phyloP scores from a whole-genome alignment of 306 rosid species.

The Prunus armeniaca region DNA sequence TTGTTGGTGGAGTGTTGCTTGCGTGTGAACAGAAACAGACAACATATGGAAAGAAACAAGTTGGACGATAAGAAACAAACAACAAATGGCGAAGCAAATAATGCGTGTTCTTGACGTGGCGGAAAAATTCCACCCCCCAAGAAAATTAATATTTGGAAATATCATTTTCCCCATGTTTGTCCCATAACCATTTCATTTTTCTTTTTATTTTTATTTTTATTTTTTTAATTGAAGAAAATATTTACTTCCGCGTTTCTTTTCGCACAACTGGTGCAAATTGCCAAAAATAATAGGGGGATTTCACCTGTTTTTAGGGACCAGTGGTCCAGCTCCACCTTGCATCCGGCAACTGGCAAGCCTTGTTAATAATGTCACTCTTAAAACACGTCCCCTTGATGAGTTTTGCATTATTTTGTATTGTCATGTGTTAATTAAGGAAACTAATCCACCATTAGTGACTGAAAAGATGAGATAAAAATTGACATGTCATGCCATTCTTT shows the following conservation, averaged over 20 bases:
- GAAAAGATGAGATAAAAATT: no score
- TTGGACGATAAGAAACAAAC: slow-evolving; percentile 11
- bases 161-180: neutral
- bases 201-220: neutral
- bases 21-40: slow-evolving; percentile 31
- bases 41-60: slow-evolving; percentile 2
- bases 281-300: neutral
- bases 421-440: no score
- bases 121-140: slow-evolving; percentile 8
- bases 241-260: neutral
- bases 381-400: neutral
- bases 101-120: slow-evolving; percentile 24
- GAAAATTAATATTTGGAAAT: neutral
- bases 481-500: no score
- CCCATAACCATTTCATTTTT: neutral
- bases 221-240: neutral
- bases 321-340: neutral
- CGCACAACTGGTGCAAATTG: slow-evolving; percentile 12
- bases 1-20: neutral
- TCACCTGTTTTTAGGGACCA: neutral
- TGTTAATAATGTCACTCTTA: neutral
- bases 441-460: no score
- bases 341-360: neutral
- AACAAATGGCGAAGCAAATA: neutral
- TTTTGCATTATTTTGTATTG: neutral